Conservation (phyloP, 2,329 filamentous ascomycete species). For the Aspergillus pseudotamarii region DNA sequence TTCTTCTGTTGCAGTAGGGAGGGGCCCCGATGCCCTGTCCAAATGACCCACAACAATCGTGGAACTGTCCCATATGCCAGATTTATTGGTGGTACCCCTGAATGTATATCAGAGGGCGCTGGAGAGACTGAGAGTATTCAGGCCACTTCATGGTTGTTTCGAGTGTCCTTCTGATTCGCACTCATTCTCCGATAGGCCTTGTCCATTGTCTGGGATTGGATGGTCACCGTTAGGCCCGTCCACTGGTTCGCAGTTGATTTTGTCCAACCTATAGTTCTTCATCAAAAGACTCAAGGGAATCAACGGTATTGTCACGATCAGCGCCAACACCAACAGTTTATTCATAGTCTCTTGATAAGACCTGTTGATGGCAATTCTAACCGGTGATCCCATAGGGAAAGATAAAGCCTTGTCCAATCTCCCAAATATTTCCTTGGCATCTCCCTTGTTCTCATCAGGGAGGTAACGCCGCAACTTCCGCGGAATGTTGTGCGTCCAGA, state of each 20-base stretch:
- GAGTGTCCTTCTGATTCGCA: conserved; percentile 22
- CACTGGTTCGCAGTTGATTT: conserved; percentile 32
- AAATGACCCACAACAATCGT: neutral
- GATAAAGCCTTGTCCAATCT: conserved; percentile 58
- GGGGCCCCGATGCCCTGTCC: neutral
- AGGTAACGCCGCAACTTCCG: conserved; percentile 54
- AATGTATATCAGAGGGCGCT: too few relatives aligned
- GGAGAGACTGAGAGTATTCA: neutral
- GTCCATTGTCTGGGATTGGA: conserved; percentile 30
- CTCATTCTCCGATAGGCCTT: conserved; percentile 18
- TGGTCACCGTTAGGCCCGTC: conserved; percentile 20
- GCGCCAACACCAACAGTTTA: conserved; percentile 58
- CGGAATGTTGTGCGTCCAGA: conserved; percentile 66
- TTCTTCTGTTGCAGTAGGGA: neutral
- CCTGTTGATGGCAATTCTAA: conserved; percentile 62
- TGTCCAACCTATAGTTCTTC: conserved; percentile 61
- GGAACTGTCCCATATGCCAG: neutral
- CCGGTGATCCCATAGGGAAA: conserved; percentile 60
- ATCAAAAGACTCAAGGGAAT: conserved; percentile 60
- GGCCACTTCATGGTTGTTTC: conserved; percentile 29
- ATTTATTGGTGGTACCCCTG: neutral
- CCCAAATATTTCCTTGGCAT: conserved; percentile 54
- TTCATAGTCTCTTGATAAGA: conserved; percentile 69
- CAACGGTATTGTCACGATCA: conserved; percentile 59
- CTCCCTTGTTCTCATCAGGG: conserved; percentile 46